Evolutionary conservation across 768 basidiomycete genomes (phyloP).

Genomic region (Crucibulum laeve): DNA sequence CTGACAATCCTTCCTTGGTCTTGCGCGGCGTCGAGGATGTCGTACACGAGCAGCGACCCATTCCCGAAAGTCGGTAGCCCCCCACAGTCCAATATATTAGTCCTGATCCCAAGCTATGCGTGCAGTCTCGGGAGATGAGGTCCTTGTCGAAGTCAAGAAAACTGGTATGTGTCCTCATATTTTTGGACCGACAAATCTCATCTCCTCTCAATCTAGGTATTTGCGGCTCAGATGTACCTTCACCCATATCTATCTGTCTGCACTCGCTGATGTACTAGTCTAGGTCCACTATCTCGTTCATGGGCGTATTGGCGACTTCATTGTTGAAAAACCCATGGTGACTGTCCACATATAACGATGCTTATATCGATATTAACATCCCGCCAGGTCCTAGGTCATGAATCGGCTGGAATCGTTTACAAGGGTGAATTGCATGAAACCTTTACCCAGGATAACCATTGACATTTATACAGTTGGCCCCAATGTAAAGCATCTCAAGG

Average conservation of each 20-base stretch:
- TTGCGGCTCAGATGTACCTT: slow-evolving; percentile 78
- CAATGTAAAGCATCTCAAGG: slow-evolving; percentile 69
- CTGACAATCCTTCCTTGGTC: slow-evolving; percentile 78
- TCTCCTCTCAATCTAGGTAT: slow-evolving; percentile 50
- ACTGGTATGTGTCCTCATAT: slow-evolving; percentile 51
- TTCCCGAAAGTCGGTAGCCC: slow-evolving; percentile 57
- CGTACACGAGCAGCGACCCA: slow-evolving; percentile 67
- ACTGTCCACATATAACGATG: slow-evolving; percentile 14
- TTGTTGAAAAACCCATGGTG: slow-evolving; percentile 81
- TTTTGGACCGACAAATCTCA: slow-evolving; percentile 2
- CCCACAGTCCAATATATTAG: slow-evolving; percentile 2
- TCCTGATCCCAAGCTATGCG: slow-evolving; percentile 1
- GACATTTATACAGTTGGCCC: slow-evolving; percentile 52
- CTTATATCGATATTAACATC: not conserved
- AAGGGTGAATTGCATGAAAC: slow-evolving; percentile 43
- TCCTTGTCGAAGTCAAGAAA: slow-evolving; percentile 88
- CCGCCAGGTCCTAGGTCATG: slow-evolving; percentile 84
- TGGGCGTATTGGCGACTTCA: slow-evolving; percentile 76
- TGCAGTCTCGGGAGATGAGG: slow-evolving; percentile 67
- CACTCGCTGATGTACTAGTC: slow-evolving; percentile 9
- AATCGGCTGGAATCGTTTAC: slow-evolving; percentile 76
- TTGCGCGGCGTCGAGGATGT: slow-evolving; percentile 66
- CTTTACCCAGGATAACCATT: not conserved
- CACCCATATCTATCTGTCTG: slow-evolving; percentile 7
- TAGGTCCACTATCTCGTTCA: slow-evolving; percentile 79